Base-by-base conservation (phyloP, 768 basidiomycete species). In the Mycena capillaripes region DNA sequence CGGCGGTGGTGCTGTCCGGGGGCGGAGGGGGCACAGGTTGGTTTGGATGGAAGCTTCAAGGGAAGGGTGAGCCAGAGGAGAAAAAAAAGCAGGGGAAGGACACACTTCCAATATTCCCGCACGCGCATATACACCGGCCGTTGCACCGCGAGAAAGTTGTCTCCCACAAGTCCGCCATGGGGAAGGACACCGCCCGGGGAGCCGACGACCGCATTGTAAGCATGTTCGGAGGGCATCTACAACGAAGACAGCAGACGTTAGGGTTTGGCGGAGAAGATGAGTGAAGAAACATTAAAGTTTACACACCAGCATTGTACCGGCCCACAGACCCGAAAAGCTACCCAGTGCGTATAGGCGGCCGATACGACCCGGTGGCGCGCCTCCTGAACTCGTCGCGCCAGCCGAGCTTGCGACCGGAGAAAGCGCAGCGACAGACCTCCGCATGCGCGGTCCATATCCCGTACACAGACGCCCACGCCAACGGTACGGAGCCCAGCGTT, bases 41-140 rank as follows among this genome's bases (percentile, higher is more conserved):
- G n/a, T 63, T 19, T 14, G 53, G 61, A 34, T 63, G 42, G 53
- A 57, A 70, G 16, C 68, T 69, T 52, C 14, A 32, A 17, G 14
- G 19, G 38, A 38, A 6, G 42, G 19, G 14, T 44, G 16, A 44
- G 42, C 19, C 14, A 17, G 42, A 21, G 19, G 42, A 44, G 19
- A 17, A 57, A 23, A 21, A 32, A 56, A 10, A 73, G 50, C 1
- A 74, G 74, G 4, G 84, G 19, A 82, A 23, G 42, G 36, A 25
- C 21, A 19, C 8, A 29, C 38, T 17, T 86, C 61, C 86, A 83
- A 61, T 88, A 85, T 74, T 88, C 87, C 44, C 82, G 81, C 17
- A 88, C 80, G 14, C 83, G 81, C 81, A 88, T 83, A 70, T 83
- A 88, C 48, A 89, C 74, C 17, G 88, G 87, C 19, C 79, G 74